A percentile compares a stretch with the other conserved stretches of the same genome.
These are phyloP conservation scores for Ensete glaucum DNA, from an alignment of 176 grass and related monocot species.

Conservation along the genomic window DNA sequence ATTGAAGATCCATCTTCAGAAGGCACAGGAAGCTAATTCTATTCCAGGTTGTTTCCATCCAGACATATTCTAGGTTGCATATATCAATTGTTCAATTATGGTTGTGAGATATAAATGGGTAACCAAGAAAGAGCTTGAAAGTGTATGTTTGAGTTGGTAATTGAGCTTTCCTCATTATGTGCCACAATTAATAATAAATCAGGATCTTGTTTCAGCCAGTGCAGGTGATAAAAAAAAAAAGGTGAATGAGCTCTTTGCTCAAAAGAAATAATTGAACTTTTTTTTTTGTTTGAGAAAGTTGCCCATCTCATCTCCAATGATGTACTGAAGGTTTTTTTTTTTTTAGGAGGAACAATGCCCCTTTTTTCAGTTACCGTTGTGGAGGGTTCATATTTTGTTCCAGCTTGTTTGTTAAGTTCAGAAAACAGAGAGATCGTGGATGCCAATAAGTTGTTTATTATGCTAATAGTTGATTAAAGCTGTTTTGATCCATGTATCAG, in stretches of 20 bases:
- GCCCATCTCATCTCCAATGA: neutral
- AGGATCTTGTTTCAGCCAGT: no score
- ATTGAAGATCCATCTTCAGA: conserved; percentile 24
- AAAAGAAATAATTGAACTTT: neutral
- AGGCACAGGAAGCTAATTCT: conserved; percentile 11
- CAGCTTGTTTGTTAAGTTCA: no score
- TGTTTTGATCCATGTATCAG: no score
- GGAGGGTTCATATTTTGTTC: no score
- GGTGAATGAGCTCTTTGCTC: neutral
- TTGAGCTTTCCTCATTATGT: neutral
- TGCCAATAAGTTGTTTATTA: no score
- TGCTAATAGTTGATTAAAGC: no score
- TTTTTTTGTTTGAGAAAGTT: neutral
- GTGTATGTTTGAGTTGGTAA: neutral
- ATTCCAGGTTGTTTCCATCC: conserved; percentile 18
- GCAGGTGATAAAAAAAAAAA: no score
- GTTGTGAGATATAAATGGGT: neutral
- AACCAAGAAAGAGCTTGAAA: no score
- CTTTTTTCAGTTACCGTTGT: no score
- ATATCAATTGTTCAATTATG: neutral
- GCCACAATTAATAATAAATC: no score
- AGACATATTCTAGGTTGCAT: conserved; percentile 8
- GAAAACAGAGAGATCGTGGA: no score
- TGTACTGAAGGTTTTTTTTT: neutral
- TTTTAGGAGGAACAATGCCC: neutral